These are phyloP conservation scores for Aegle marmelos DNA, from an alignment of 345 rosid genomes.

Conservation along the genomic window DNA sequence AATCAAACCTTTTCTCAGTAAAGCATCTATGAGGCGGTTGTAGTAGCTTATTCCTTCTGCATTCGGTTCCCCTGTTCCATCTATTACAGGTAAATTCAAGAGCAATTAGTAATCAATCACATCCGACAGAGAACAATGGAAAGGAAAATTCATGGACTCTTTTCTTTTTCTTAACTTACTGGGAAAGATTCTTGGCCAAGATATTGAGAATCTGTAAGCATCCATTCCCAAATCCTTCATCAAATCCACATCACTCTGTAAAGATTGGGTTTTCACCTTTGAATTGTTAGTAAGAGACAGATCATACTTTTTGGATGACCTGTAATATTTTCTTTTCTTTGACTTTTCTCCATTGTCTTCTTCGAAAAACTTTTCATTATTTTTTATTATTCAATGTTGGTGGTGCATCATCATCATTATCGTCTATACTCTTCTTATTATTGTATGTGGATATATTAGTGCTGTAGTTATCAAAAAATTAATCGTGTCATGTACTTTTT, in stretches of 20 bases:
- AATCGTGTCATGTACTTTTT: background rate
- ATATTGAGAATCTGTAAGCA: conserved; percentile 88
- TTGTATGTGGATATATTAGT: background rate
- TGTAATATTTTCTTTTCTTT: background rate
- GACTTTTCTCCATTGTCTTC: background rate
- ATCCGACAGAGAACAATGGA: background rate
- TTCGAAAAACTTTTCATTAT: background rate
- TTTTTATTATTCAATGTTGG: conserved; percentile 16
- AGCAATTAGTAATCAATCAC: background rate
- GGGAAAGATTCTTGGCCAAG: conserved; percentile 92
- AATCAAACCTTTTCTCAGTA: conserved; percentile 59
- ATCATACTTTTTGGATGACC: background rate
- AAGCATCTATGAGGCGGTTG: conserved; percentile 62
- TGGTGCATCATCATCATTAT: conserved; percentile 25
- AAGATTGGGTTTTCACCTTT: background rate
- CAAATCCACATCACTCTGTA: conserved; percentile 73
- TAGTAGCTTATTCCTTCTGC: conserved; percentile 67
- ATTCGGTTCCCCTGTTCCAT: conserved; percentile 78
- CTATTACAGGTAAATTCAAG: conserved; percentile 34
- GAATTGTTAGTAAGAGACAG: background rate
- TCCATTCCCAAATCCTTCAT: conserved; percentile 93
- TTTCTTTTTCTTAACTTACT: conserved; percentile 35
- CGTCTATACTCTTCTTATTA: background rate
- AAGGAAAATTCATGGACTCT: background rate
- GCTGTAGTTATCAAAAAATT: background rate